phyloP scores from a whole-genome alignment of 176 grass and related monocot genomes.

The Leersia perrieri region DNA sequence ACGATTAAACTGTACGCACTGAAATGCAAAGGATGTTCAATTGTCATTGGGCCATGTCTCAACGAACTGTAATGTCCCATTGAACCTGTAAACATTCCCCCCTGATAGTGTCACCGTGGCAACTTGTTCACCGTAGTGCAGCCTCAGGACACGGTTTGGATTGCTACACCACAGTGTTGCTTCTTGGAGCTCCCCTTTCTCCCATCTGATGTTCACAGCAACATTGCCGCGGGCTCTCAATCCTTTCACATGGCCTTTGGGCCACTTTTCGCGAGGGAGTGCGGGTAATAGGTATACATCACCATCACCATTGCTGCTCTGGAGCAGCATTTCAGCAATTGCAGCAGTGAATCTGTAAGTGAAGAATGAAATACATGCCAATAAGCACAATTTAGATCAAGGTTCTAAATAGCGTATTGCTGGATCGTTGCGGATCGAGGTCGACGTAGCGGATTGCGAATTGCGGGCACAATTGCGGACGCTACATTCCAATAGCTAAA shows the following conservation, averaged over 20 bases:
- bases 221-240: conserved; percentile 52
- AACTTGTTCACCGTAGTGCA: conserved; percentile 44
- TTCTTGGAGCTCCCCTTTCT: conserved; percentile 60
- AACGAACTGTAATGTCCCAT: conserved; percentile 47
- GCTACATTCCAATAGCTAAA: too few relatives aligned
- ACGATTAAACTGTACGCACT: background rate
- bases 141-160: conserved; percentile 11
- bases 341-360: conserved; percentile 60
- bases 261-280: conserved; percentile 60
- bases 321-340: conserved; percentile 75
- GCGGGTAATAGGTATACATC: conserved; percentile 70
- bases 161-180: conserved; percentile 46
- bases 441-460: too few relatives aligned
- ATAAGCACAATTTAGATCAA: background rate
- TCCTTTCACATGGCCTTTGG: conserved; percentile 55
- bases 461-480: too few relatives aligned
- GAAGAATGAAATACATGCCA: background rate
- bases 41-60: conserved; percentile 30
- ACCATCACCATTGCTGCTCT: conserved; percentile 47
- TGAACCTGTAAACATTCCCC: conserved; percentile 61
- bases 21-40: background rate
- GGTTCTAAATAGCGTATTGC: too few relatives aligned
- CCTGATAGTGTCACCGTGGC: conserved; percentile 17
- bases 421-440: too few relatives aligned
- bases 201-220: conserved; percentile 65